These are phyloP conservation scores for Monosporascus sp. DNA, from an alignment of 2,329 filamentous ascomycete genomes.

Conservation along the genomic window DNA sequence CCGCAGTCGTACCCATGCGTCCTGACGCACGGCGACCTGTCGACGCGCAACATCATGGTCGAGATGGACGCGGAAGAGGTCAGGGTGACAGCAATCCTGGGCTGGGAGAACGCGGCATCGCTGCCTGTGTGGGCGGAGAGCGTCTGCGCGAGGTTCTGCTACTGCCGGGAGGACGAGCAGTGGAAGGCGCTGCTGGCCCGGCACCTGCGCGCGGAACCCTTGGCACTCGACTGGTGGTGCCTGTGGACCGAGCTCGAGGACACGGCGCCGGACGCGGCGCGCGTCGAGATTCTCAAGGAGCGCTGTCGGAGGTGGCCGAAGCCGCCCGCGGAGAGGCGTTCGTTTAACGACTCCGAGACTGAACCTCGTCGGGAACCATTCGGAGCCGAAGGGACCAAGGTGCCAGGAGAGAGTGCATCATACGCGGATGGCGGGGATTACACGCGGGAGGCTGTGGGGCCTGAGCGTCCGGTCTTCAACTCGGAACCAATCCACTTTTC, in stretches of 20 bases:
- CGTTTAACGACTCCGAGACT: slow-evolving; percentile 1
- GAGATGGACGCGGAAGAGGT: slow-evolving; percentile 1
- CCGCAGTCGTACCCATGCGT: slow-evolving; percentile 17
- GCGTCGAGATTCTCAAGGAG: slow-evolving; percentile 8
- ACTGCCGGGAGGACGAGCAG: slow-evolving; percentile 20
- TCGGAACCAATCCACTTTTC: background rate
- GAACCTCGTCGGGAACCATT: background rate
- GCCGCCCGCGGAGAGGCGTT: slow-evolving; percentile 7
- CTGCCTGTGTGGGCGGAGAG: slow-evolving; percentile 22
- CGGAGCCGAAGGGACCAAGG: background rate
- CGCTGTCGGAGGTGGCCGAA: slow-evolving; percentile 17
- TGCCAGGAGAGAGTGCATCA: too few species aligned
- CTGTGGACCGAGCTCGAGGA: slow-evolving; percentile 17
- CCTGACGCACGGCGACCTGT: slow-evolving; percentile 24
- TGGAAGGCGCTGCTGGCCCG: slow-evolving; percentile 20
- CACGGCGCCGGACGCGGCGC: background rate
- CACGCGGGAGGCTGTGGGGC: background rate
- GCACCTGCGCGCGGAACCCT: slow-evolving; percentile 11
- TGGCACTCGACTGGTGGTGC: slow-evolving; percentile 21
- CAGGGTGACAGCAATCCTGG: slow-evolving; percentile 14
- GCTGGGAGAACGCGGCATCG: slow-evolving; percentile 18
- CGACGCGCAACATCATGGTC: slow-evolving; percentile 17
- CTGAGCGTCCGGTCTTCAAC: background rate
- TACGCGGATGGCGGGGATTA: background rate
- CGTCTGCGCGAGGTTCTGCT: slow-evolving; percentile 19